Conservation (phyloP, 352 stramenopile species). For the Globisporangium lucens region DNA sequence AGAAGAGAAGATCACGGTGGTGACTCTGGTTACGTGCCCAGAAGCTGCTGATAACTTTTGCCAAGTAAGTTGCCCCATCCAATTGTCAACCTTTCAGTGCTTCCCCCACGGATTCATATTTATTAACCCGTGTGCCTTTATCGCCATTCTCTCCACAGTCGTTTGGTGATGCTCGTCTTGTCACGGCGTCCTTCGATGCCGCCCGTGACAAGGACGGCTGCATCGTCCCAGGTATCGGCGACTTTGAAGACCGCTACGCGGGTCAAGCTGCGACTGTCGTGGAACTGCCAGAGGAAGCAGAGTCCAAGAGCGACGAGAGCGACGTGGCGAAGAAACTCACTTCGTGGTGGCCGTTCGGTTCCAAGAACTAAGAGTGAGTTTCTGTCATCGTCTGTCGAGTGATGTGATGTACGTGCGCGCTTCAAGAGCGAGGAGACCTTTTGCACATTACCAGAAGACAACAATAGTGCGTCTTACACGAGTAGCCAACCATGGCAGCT, state of each 20-base stretch:
- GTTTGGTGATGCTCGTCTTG: constrained; percentile 70
- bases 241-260: constrained; percentile 74
- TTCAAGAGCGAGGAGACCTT: background rate
- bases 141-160: constrained; percentile 18
- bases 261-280: constrained; percentile 34
- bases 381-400: constrained; percentile 1
- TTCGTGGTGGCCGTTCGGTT: constrained; percentile 32
- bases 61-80: constrained; percentile 30
- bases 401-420: background rate
- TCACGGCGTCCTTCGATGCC: constrained; percentile 75
- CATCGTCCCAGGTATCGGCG: constrained; percentile 71
- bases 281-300: constrained; percentile 30
- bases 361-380: constrained; percentile 9
- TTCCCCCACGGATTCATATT: background rate
- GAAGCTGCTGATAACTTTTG: constrained; percentile 80
- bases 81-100: background rate
- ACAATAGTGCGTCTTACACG: background rate
- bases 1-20: constrained; percentile 76
- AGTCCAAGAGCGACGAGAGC: constrained; percentile 27
- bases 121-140: background rate
- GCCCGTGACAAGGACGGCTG: constrained; percentile 49
- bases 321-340: constrained; percentile 44
- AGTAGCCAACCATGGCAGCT: background rate
- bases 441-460: background rate
- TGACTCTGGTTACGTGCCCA: constrained; percentile 76